Percentiles rank a stretch among this genome's conserved stretches.
Evolutionary conservation across 129 eudicot species (phyloP).

Genomic region (Chrysanthemum lavandulifolium): DNA sequence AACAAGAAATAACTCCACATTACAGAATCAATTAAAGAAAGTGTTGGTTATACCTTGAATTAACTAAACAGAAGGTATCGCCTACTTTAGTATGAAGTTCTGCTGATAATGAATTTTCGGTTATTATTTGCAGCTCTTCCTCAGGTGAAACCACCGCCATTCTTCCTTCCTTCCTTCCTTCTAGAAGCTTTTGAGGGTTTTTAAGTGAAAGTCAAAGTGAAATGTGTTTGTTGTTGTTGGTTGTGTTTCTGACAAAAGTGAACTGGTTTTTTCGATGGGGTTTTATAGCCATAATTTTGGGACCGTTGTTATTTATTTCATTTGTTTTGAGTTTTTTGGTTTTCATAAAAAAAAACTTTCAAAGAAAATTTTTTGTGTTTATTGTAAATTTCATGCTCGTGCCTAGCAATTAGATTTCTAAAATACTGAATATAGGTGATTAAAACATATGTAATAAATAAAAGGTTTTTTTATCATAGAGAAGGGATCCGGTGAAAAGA

Average conservation of each 20-base stretch:
- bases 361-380: too few species aligned
- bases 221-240: conserved; percentile 9
- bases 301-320: too few species aligned
- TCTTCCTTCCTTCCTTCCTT: conserved; percentile 19
- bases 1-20: conserved; percentile 2
- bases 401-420: too few species aligned
- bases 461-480: too few species aligned
- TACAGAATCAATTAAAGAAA: too few species aligned
- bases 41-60: conserved; percentile 39
- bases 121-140: conserved; percentile 59
- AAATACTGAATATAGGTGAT: too few species aligned
- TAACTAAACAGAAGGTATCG: conserved; percentile 74
- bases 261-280: background rate
- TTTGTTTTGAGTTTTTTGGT: too few species aligned
- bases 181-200: conserved; percentile 15
- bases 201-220: conserved; percentile 4
- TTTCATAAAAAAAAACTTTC: too few species aligned
- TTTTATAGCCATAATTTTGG: background rate
- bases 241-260: conserved; percentile 19
- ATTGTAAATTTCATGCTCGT: too few species aligned
- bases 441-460: too few species aligned
- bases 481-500: too few species aligned
- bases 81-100: conserved; percentile 77
- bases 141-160: conserved; percentile 65
- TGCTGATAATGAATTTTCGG: conserved; percentile 51